These are phyloP conservation scores for Cryptococcus sp. DNA, from an alignment of 1,284 basidiomycete species.

Conservation along the genomic window DNA sequence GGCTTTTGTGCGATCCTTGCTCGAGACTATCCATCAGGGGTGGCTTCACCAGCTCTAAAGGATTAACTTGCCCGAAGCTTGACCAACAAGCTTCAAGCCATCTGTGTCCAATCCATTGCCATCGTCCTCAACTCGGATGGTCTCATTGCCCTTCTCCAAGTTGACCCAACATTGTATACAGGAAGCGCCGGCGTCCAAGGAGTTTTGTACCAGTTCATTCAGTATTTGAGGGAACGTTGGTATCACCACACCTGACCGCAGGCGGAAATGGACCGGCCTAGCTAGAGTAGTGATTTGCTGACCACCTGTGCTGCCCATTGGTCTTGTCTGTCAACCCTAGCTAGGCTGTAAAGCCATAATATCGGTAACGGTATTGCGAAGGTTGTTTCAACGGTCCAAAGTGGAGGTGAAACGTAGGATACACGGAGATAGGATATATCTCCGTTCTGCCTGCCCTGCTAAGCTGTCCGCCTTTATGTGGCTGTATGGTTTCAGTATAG, in stretches of 20 bases:
- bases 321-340: no score
- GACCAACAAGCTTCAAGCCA: conserved; percentile 56
- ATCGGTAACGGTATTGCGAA: no score
- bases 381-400: no score
- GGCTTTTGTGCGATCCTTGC: conserved; percentile 14
- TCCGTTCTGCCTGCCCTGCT: neutral
- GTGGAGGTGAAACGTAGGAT: neutral
- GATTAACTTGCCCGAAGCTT: conserved; percentile 59
- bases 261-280: conserved; percentile 25
- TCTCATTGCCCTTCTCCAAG: conserved; percentile 53
- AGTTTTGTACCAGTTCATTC: conserved; percentile 79
- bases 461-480: neutral
- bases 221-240: conserved; percentile 73
- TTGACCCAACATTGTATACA: conserved; percentile 44
- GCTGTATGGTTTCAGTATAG: neutral
- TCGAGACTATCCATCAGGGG: conserved; percentile 6
- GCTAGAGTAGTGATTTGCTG: conserved; percentile 27
- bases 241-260: conserved; percentile 77
- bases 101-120: conserved; percentile 65
- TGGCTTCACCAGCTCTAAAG: conserved; percentile 23
- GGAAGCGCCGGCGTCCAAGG: conserved; percentile 51
- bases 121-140: conserved; percentile 76
- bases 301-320: no score
- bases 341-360: no score
- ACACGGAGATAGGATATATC: neutral